Evolutionary conservation across 2,329 filamentous ascomycete genomes (phyloP).

Genomic region (Cladosporium austrohemisphaericum): DNA sequence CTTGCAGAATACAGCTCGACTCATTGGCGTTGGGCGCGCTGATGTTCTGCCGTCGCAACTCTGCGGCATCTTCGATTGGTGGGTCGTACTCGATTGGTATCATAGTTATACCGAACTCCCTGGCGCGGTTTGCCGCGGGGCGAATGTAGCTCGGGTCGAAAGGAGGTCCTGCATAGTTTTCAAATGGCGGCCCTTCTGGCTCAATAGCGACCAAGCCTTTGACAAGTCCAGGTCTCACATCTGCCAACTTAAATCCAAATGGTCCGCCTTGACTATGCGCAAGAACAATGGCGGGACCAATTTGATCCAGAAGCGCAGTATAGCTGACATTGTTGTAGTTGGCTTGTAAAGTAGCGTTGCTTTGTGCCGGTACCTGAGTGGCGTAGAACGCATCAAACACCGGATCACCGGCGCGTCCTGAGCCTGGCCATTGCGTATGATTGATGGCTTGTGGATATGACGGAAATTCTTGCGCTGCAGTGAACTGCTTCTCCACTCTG

Average conservation of each 20-base stretch:
- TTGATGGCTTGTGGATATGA: conserved; percentile 42
- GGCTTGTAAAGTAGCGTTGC: conserved; percentile 33
- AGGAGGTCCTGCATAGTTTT: conserved; percentile 24
- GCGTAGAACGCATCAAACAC: conserved; percentile 50
- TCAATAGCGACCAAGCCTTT: conserved; percentile 51
- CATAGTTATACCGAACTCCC: conserved; percentile 35
- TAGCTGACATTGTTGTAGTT: conserved; percentile 17
- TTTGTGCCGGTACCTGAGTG: conserved; percentile 40
- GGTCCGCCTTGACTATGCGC: conserved; percentile 50
- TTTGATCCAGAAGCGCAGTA: conserved; percentile 40
- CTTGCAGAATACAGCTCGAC: conserved; percentile 40
- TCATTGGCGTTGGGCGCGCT: conserved; percentile 26
- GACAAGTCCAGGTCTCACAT: conserved; percentile 47
- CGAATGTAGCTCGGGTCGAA: conserved; percentile 17
- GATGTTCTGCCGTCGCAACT: conserved; percentile 25
- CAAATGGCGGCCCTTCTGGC: conserved; percentile 52
- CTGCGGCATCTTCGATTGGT: conserved; percentile 24
- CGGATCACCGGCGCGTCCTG: conserved; percentile 40
- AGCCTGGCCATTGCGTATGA: conserved; percentile 44
- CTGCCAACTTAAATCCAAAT: conserved; percentile 47
- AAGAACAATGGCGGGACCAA: conserved; percentile 44
- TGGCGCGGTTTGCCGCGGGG: conserved; percentile 12
- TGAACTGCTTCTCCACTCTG: conserved; percentile 34
- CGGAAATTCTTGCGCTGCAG: conserved; percentile 34
- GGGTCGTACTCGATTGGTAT: conserved; percentile 35